phyloP scores from a whole-genome alignment of 2,329 filamentous ascomycete genomes.

The Cladosporium colombiae region DNA sequence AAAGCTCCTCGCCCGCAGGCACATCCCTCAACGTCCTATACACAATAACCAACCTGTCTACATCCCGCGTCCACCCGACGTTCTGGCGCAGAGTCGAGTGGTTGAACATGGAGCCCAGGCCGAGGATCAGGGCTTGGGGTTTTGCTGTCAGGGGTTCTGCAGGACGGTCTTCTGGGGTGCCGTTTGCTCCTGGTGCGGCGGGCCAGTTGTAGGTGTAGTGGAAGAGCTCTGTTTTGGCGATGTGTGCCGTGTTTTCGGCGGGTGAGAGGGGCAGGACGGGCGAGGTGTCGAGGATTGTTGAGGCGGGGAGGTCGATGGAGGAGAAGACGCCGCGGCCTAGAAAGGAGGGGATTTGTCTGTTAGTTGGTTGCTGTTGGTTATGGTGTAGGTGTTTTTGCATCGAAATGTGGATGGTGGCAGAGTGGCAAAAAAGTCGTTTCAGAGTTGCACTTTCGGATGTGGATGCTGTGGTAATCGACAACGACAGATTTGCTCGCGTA shows the following conservation, averaged over 20 bases:
- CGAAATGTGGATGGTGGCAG: neutral
- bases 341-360: neutral
- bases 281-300: constrained; percentile 54
- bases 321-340: constrained; percentile 58
- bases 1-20: constrained; percentile 55
- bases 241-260: constrained; percentile 51
- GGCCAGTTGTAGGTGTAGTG: constrained; percentile 61
- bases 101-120: constrained; percentile 61
- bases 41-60: constrained; percentile 47
- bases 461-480: neutral
- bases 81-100: constrained; percentile 56
- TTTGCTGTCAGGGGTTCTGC: constrained; percentile 26
- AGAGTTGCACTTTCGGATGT: too few species aligned
- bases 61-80: constrained; percentile 56
- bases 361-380: neutral
- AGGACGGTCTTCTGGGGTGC: too few species aligned
- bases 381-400: neutral
- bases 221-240: constrained; percentile 53
- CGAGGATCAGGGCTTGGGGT: constrained; percentile 56
- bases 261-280: constrained; percentile 54
- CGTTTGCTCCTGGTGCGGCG: too few species aligned
- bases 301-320: constrained; percentile 46
- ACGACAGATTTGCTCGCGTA: neutral
- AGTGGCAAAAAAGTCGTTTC: neutral
- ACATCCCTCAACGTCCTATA: constrained; percentile 55